Evolutionary conservation across 2,329 filamentous ascomycete species (phyloP), one percentile per base, ranked within the genome.

Genomic region (Coniochaeta sp.): DNA sequence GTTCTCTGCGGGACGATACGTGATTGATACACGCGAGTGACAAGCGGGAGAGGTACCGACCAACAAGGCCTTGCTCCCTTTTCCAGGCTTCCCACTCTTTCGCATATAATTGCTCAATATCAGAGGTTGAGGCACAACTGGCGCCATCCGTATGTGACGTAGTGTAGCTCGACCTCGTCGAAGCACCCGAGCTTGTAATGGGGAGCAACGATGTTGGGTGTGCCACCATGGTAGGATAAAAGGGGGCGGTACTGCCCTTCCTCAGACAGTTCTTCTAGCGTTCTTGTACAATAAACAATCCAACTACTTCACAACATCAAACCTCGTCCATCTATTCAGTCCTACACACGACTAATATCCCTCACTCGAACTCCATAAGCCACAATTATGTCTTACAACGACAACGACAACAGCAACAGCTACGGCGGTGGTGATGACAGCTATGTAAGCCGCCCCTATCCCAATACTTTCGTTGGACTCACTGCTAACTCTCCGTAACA

Each of bases 301-400:
- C 22, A 30, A 8, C 26, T n/a, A 7, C 3, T 34, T 19, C 52
- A 7, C 52, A 55, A 19, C 22, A 9, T 30, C n/a, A 34, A 16
- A 55, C 52, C 22, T 55, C 4, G 28, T 22, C 44, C 6, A 50
- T 16, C 52, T 22, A 47, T 22, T 38, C 40, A 58, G 30, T 58
- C 62, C 50, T 34, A 34, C 28, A 32, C 9, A 59, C 6, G n/a
- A 38, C 16, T n/a, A n/a, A n/a, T 36, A 55, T 64, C 66, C 30
- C 34, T 36, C 10, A 12, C 34, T 36, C 10, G 34, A 36, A 36
- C n/a, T 32, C 30, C 34, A 36, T 3, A 9, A 36, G 34, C 12
- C 34, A 36, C 12, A 36, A 75, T 36, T 59, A 78, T 81, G 79
- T 81, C 79, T 75, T 79, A 77, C 74, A 71, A 73, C 68, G 70